Percentiles rank a stretch among this genome's conserved stretches.
Conservation (phyloP, 1,284 basidiomycete genomes). For the Termitomyces sp. region DNA sequence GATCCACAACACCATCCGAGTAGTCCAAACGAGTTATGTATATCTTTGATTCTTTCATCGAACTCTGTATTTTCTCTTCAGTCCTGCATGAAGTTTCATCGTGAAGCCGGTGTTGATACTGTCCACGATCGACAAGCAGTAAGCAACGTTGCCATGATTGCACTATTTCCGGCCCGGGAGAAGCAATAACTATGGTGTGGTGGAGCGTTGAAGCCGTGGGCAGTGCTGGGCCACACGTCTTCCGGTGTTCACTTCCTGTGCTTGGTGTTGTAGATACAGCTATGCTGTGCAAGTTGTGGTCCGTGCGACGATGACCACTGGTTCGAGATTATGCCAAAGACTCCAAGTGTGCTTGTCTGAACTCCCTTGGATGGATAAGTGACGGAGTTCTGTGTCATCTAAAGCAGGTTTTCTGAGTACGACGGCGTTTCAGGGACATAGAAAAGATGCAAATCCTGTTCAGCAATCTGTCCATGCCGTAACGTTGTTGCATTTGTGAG, state of each 20-base stretch:
- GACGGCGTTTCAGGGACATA: neutral
- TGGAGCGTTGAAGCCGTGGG: neutral
- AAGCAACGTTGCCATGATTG: neutral
- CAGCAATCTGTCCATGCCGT: neutral
- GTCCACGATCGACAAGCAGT: neutral
- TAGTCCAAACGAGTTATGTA: neutral
- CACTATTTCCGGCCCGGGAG: neutral
- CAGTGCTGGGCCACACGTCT: neutral
- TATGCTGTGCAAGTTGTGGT: neutral
- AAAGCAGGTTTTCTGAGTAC: neutral
- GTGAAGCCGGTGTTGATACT: neutral
- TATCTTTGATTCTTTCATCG: neutral
- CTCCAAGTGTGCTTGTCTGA: neutral
- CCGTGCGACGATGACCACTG: neutral
- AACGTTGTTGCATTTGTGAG: neutral
- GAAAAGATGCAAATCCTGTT: neutral
- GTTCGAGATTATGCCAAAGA: neutral
- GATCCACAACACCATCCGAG: neutral
- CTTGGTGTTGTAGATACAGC: neutral
- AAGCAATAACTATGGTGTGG: too few relatives aligned
- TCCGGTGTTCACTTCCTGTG: neutral
- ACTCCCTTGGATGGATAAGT: neutral
- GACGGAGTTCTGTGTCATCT: neutral
- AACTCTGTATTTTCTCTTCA: neutral
- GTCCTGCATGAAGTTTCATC: neutral